phyloP scores from a whole-genome alignment of 2,329 filamentous ascomycete species.

The Aspergillus niger region DNA sequence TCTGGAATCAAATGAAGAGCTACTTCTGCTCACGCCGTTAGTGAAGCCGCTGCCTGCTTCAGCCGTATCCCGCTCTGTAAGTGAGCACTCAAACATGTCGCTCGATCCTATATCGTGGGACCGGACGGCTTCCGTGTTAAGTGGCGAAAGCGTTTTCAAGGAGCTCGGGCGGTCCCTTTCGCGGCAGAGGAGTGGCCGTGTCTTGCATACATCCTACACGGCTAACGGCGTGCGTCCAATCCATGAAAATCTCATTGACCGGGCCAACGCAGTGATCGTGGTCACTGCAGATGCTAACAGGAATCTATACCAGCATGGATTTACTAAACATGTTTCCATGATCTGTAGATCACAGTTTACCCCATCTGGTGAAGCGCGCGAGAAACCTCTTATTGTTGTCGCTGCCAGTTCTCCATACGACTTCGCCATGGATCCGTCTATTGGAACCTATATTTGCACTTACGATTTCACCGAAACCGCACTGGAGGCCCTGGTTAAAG shows the following conservation, averaged over 20 bases:
- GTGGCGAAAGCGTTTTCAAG: conserved; percentile 87
- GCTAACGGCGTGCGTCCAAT: conserved; percentile 89
- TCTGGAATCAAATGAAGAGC: conserved; percentile 79
- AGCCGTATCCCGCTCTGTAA: conserved; percentile 69
- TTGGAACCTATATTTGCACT: conserved; percentile 91
- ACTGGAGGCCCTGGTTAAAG: conserved; percentile 78
- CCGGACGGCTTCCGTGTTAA: conserved; percentile 70
- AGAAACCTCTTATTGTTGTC: conserved; percentile 87
- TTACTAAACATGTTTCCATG: conserved; percentile 95
- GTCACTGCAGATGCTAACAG: conserved; percentile 92
- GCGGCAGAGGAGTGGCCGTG: conserved; percentile 78
- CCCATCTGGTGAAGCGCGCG: conserved; percentile 45
- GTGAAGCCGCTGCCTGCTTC: conserved; percentile 93
- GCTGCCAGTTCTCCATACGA: conserved; percentile 95
- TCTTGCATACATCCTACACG: conserved; percentile 93
- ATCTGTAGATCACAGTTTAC: conserved; percentile 64
- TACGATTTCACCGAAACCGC: conserved; percentile 96
- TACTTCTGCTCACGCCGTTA: conserved; percentile 84
- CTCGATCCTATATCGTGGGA: conserved; percentile 60
- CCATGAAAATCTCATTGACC: conserved; percentile 87
- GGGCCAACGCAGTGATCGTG: conserved; percentile 84
- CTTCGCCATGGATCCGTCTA: conserved; percentile 87
- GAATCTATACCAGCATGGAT: conserved; percentile 90
- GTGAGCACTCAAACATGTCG: conserved; percentile 52
- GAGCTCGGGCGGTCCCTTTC: conserved; percentile 88